phyloP scores from a whole-genome alignment of 2,329 filamentous ascomycete genomes.

The Venturia carpophila region DNA sequence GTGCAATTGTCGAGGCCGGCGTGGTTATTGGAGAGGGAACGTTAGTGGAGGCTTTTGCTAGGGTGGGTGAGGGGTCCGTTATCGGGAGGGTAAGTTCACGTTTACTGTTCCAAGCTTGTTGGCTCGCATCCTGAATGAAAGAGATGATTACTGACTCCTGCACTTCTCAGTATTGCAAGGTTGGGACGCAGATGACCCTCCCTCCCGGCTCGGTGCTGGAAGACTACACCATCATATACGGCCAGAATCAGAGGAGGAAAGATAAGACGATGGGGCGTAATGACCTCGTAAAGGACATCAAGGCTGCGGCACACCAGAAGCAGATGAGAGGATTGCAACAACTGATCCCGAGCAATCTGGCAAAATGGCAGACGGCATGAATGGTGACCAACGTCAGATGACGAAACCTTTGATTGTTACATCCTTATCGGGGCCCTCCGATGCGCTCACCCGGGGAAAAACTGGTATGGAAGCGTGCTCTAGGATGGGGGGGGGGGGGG shows the following conservation, averaged over 20 bases:
- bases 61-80: slow-evolving; percentile 28
- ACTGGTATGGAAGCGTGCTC: no score
- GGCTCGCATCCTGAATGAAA: neutral
- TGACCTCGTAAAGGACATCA: slow-evolving; percentile 25
- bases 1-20: slow-evolving; percentile 33
- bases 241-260: slow-evolving; percentile 31
- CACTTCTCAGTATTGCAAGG: slow-evolving; percentile 36
- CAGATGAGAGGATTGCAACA: slow-evolving; percentile 28
- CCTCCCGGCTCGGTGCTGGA: slow-evolving; percentile 32
- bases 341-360: slow-evolving; percentile 29
- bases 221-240: slow-evolving; percentile 40
- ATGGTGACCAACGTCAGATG: neutral
- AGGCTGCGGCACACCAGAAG: slow-evolving; percentile 28
- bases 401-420: neutral
- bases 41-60: slow-evolving; percentile 25
- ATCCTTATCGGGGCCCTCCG: neutral
- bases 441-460: neutral
- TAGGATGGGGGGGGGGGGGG: no score
- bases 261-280: slow-evolving; percentile 31
- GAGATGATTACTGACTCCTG: neutral
- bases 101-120: neutral
- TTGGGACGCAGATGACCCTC: slow-evolving; percentile 33
- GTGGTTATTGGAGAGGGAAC: slow-evolving; percentile 12
- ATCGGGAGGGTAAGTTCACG: slow-evolving; percentile 34
- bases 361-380: slow-evolving; percentile 27